Conservation (phyloP, 2,329 filamentous ascomycete species). For the Aspergillus niger region DNA sequence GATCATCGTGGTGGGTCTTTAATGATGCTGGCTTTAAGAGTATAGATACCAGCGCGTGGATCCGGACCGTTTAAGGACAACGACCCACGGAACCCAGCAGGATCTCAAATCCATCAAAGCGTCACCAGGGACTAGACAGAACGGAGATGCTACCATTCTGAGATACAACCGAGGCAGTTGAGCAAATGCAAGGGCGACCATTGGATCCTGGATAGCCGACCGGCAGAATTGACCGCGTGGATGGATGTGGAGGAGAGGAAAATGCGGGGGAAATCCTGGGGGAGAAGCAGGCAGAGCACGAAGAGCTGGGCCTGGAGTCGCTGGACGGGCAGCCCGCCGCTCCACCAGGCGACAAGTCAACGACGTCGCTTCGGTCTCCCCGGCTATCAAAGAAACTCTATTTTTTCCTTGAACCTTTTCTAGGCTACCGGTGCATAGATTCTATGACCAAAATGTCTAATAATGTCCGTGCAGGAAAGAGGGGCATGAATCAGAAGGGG, state of each 20-base stretch:
- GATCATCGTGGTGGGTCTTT: slow-evolving; percentile 2
- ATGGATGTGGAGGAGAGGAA: slow-evolving; percentile 8
- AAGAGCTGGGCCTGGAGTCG: not conserved
- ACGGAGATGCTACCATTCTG: slow-evolving; percentile 14
- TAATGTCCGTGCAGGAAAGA: not conserved
- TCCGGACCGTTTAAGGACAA: not conserved
- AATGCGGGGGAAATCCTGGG: slow-evolving; percentile 25
- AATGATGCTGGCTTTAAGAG: slow-evolving; percentile 10
- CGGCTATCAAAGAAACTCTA: not conserved
- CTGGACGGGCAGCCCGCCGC: not conserved
- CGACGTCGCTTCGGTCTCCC: not conserved
- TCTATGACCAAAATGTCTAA: no score
- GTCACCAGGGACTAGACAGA: slow-evolving; percentile 10
- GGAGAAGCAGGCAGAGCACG: slow-evolving; percentile 23
- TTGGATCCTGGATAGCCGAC: slow-evolving; percentile 12
- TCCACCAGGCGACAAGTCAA: not conserved
- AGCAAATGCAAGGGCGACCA: slow-evolving; percentile 8
- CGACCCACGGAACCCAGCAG: slow-evolving; percentile 2
- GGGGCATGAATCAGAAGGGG: not conserved
- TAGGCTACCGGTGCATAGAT: no score
- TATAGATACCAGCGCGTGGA: not conserved
- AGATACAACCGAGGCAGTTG: slow-evolving; percentile 33
- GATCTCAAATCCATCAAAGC: slow-evolving; percentile 13
- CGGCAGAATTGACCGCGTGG: slow-evolving; percentile 2
- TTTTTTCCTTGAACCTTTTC: not conserved